Conservation (phyloP, 805 yeast species). For the Metschnikowia baotianmanensis region DNA sequence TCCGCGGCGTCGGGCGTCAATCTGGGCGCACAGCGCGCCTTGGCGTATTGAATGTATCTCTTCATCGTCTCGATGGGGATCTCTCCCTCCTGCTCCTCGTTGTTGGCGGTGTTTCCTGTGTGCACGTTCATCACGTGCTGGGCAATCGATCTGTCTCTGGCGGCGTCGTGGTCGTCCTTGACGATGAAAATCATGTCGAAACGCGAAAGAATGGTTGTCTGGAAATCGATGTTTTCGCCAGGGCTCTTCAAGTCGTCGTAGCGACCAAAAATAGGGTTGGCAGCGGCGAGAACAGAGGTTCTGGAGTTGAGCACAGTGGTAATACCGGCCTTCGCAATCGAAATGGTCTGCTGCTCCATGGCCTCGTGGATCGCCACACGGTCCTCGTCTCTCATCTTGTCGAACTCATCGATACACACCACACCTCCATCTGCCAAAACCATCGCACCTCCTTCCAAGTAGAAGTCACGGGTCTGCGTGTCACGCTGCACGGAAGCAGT, state of each 20-base stretch:
- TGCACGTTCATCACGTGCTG: conserved; percentile 94
- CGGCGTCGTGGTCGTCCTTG: conserved; percentile 89
- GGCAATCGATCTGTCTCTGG: conserved; percentile 85
- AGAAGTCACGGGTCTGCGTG: conserved; percentile 82
- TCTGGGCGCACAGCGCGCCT: conserved; percentile 89
- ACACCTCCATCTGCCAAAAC: conserved; percentile 99
- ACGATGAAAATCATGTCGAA: conserved; percentile 98
- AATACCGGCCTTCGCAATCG: conserved; percentile 98
- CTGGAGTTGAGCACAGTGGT: conserved; percentile 95
- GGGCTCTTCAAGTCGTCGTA: conserved; percentile 95
- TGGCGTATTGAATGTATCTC: conserved; percentile 87
- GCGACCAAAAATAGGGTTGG: conserved; percentile 95
- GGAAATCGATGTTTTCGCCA: conserved; percentile 97
- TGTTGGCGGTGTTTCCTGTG: conserved; percentile 60
- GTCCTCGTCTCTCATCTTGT: conserved; percentile 98
- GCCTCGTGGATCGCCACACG: conserved; percentile 99
- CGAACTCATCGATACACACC: conserved; percentile 98
- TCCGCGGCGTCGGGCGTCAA: conserved; percentile 87
- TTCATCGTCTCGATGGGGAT: conserved; percentile 90
- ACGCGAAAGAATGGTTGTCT: conserved; percentile 93
- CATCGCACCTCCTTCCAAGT: conserved; percentile 99
- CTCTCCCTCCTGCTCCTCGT: conserved; percentile 64
- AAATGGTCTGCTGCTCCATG: conserved; percentile 99
- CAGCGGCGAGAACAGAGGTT: conserved; percentile 96
- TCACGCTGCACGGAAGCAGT: conserved; percentile 98